phyloP scores from a whole-genome alignment of 192 early-diverging fungal species.

The Coemansia sp. region DNA sequence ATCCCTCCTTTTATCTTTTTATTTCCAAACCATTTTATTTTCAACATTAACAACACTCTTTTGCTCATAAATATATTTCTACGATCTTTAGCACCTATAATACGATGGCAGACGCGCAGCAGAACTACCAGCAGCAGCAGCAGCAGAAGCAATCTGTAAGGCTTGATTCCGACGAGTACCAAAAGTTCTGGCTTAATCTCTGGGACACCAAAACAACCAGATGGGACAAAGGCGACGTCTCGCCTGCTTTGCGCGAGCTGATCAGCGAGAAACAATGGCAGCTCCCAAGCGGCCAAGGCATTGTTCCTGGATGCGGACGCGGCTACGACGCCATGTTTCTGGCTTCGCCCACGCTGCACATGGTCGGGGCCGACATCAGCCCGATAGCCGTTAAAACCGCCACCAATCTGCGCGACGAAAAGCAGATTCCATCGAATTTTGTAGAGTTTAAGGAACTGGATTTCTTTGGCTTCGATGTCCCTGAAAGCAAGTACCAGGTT shows the following conservation, averaged over 20 bases:
- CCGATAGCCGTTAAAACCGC: slow-evolving; percentile 62
- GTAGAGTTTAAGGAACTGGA: slow-evolving; percentile 62
- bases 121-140: too few species aligned
- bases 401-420: slow-evolving; percentile 52
- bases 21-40: too few species aligned
- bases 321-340: slow-evolving; percentile 79
- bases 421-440: slow-evolving; percentile 28
- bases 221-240: slow-evolving; percentile 52
- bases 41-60: too few species aligned
- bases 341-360: slow-evolving; percentile 57
- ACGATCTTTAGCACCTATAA: too few species aligned
- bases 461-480: slow-evolving; percentile 70
- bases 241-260: slow-evolving; percentile 48
- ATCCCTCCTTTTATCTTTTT: too few species aligned
- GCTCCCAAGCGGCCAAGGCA: slow-evolving; percentile 38
- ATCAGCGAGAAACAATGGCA: slow-evolving; percentile 48
- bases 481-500: slow-evolving; percentile 63
- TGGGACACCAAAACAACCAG: slow-evolving; percentile 29
- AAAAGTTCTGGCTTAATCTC: slow-evolving; percentile 32
- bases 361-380: slow-evolving; percentile 70
- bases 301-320: slow-evolving; percentile 52
- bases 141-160: slow-evolving; percentile 13
- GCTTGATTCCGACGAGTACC: slow-evolving; percentile 27
- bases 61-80: too few species aligned
- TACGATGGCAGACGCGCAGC: not conserved